phyloP scores from a whole-genome alignment of 129 eudicot genomes.

The Sambucus nigra region DNA sequence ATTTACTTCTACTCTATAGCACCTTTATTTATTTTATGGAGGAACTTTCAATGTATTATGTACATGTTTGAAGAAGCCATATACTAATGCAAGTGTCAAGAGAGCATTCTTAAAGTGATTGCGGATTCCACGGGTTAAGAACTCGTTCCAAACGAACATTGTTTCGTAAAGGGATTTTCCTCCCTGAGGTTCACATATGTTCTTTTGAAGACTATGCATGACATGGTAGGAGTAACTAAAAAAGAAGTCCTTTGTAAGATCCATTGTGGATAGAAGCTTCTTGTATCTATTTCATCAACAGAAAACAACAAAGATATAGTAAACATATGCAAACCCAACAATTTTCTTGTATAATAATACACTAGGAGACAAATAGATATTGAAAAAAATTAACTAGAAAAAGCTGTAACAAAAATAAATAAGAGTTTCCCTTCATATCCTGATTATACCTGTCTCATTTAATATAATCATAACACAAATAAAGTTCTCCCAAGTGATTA shows the following conservation, averaged over 20 bases:
- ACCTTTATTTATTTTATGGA: background rate
- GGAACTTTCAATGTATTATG: background rate
- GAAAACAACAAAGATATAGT: conserved; percentile 23
- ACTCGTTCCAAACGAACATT: conserved; percentile 97
- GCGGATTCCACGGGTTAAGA: conserved; percentile 61
- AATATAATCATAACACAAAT: conserved; percentile 55
- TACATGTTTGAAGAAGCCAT: conserved; percentile 92
- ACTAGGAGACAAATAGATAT: background rate
- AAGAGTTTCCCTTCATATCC: conserved; percentile 22
- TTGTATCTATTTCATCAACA: conserved; percentile 64
- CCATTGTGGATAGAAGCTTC: conserved; percentile 87
- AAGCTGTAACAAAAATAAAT: conserved; percentile 15
- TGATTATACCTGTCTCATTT: conserved; percentile 51
- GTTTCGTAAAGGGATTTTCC: conserved; percentile 54
- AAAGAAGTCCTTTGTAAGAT: conserved; percentile 93
- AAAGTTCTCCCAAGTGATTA: conserved; percentile 59
- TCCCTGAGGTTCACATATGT: conserved; percentile 39
- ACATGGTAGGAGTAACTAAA: conserved; percentile 91
- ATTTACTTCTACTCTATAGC: background rate
- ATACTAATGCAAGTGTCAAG: conserved; percentile 86
- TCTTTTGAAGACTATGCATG: conserved; percentile 84
- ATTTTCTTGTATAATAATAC: background rate
- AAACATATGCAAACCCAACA: conserved; percentile 21
- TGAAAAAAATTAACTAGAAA: background rate
- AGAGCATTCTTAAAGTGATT: conserved; percentile 60